Base-by-base conservation (phyloP, 1,284 basidiomycete genomes). In the Heterobasidion occidentale region DNA sequence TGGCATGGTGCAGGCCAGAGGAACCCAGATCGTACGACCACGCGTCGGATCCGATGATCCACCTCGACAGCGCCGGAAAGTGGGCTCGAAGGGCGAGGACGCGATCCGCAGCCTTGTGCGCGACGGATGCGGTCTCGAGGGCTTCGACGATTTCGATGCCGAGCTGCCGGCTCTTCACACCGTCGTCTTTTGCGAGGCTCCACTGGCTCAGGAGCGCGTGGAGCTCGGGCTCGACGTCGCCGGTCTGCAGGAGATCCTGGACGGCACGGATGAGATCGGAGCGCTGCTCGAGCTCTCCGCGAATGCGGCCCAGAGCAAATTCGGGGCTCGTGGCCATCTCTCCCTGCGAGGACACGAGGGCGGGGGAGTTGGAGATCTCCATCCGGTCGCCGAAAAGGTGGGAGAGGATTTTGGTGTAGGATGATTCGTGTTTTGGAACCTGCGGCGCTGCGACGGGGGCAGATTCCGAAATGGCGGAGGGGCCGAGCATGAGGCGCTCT, bases 21-120 rank as follows among this genome's bases (percentile, higher is more conserved):
- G 94, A 86, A 48, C 95, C 96, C 51, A 98, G 84, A 71, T 98
- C 96, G 68, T 96, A 94, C 0, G 95, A 90, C 96, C 96, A 99
- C 0, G 93, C 90, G 69, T 99, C 96, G 51, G 93, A 97, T 27
- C 96, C 94, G 63, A 98, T 88, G 70, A 99, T 98, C 95, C 95
- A 99, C 57, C 92, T 80, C 1, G 90, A 92, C 48, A 77, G 76
- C 14, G 83, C 74, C 49, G 80, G 73, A 64, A 95, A 83, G 63
- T 86, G 80, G 36, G 79, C 70, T 36, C 79, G 77, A 17, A 87
- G 74, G 8, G 79, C 71, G 42, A 91, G 77, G 47, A 90, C 76
- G 33, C 75, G 77, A 47, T 79, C 71, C 2, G 82, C 79, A 7
- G 78, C 71, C 5, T 77, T 67, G 59, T 77, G 74, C 11, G 71